A percentile compares a stretch with the other conserved stretches of the same genome.
These are phyloP conservation scores for Chlorociboria aeruginascens DNA, from an alignment of 495 filamentous ascomycete species.

Conservation along the genomic window DNA sequence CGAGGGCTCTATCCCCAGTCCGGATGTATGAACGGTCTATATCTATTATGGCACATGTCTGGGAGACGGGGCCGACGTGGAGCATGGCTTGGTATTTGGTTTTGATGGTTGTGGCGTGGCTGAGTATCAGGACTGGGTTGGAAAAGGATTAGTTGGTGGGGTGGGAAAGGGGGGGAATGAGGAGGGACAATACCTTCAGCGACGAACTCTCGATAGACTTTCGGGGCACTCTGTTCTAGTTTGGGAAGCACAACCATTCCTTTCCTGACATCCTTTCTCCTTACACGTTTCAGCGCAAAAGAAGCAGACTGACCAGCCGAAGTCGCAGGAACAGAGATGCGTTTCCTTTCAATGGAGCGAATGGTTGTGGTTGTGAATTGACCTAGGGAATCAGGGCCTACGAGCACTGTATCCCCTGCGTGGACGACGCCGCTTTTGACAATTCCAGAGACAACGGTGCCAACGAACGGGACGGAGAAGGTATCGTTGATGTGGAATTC, in stretches of 20 bases:
- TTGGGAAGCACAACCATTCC: slow-evolving; percentile 96
- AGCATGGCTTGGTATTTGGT: slow-evolving; percentile 98
- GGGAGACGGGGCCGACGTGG: slow-evolving; percentile 88
- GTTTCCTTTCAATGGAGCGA: slow-evolving; percentile 88
- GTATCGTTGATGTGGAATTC: slow-evolving; percentile 97
- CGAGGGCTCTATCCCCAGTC: slow-evolving; percentile 81
- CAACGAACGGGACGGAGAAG: slow-evolving; percentile 96
- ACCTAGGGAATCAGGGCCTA: slow-evolving; percentile 86
- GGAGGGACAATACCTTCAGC: slow-evolving; percentile 54
- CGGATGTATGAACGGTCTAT: slow-evolving; percentile 93
- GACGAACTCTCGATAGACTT: slow-evolving; percentile 85
- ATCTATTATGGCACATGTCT: slow-evolving; percentile 95
- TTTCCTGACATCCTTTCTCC: slow-evolving; percentile 90
- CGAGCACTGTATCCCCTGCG: slow-evolving; percentile 75
- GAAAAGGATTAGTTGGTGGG: neutral
- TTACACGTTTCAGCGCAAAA: slow-evolving; percentile 76
- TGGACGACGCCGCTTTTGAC: slow-evolving; percentile 84
- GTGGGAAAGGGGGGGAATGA: neutral
- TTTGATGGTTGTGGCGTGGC: slow-evolving; percentile 97
- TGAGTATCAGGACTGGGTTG: slow-evolving; percentile 70
- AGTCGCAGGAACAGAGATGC: slow-evolving; percentile 79
- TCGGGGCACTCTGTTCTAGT: slow-evolving; percentile 55
- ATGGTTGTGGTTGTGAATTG: slow-evolving; percentile 86
- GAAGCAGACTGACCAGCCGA: slow-evolving; percentile 88
- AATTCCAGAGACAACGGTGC: slow-evolving; percentile 90